Evolutionary conservation across 2,329 filamentous ascomycete genomes (phyloP), one percentile per base, ranked within the genome.

Genomic region (Aspergillus brasiliensis): DNA sequence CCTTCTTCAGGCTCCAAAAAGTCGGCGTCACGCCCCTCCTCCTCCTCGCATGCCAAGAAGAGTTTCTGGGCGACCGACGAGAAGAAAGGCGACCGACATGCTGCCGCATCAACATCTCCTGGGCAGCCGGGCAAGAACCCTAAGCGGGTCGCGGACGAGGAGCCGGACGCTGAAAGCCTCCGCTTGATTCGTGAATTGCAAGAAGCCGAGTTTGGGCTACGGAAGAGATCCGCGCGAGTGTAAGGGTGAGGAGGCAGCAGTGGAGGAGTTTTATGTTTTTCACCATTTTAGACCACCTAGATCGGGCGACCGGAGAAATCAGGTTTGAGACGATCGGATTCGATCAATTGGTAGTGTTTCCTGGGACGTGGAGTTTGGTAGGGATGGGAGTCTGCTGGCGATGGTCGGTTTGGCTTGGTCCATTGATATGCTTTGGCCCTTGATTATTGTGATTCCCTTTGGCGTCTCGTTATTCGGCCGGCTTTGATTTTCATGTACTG

Each of bases 191-290:
- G 76, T 58, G 76, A 80, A 66, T 63, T 81, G 31, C 78, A 80
- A 59, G 78, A 79, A 63, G 74, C 78, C 58, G 78, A 81, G 25
- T 79, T 80, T 55, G 77, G 78, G 21, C 67, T 81, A 52, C 72
- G 78, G 44, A 74, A 75, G 67, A 71, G 77, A 55, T 49, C 61
- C 10, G 59, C 66, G 25, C 62, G 67, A 42, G 63, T 61, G 25
- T 69, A 53, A 63, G 31, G 25, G 21, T 27, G 23, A 23, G 10
- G n/a, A 40, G 15, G 19, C 21, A 52, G 38, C 28, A n/a, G 25
- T 40, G 19, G 23, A 51, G 19, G 10, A 58, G 58, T 52, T 56
- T 56, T 37, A 37, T 53, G 17, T 34, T 25, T 54, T 40, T 46
- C 57, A 25, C 37, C 25, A 38, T 48, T 46, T 53, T 52, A 57